Conservation (phyloP, 371 early-diverging fungal genomes). For the Batrachochytrium dendrobatidis region DNA sequence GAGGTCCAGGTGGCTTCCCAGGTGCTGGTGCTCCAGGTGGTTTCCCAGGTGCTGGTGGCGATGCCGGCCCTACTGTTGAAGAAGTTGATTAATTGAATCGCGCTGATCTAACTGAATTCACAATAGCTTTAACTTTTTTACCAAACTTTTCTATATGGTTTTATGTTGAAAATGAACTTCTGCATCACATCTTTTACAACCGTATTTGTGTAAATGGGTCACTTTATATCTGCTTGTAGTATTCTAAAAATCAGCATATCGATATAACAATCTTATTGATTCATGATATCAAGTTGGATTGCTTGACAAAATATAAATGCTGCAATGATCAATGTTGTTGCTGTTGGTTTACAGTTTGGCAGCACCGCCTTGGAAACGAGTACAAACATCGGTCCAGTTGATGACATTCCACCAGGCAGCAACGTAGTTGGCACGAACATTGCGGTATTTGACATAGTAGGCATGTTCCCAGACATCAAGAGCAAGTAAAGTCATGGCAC, state of each 20-base stretch:
- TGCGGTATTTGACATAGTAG: constrained; percentile 44
- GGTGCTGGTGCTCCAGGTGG: constrained; percentile 49
- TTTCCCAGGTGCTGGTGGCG: constrained; percentile 43
- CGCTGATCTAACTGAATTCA: too few species aligned
- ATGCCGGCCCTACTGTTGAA: constrained; percentile 70
- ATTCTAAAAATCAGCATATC: too few species aligned
- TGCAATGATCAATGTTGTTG: too few species aligned
- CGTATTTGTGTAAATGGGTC: too few species aligned
- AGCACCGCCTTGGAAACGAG: constrained; percentile 8
- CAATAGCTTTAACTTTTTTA: too few species aligned
- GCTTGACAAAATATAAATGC: too few species aligned
- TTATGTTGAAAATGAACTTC: too few species aligned
- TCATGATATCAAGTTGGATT: too few species aligned
- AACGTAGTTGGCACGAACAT: constrained; percentile 31
- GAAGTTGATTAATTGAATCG: constrained; percentile 60
- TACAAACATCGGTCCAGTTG: constrained; percentile 33
- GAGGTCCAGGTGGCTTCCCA: constrained; percentile 41
- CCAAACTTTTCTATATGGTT: too few species aligned
- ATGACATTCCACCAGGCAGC: constrained; percentile 42
- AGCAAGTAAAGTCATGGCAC: constrained; percentile 21
- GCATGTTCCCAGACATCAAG: constrained; percentile 56
- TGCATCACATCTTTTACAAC: too few species aligned
- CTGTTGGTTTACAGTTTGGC: constrained; percentile 2
- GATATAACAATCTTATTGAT: too few species aligned
- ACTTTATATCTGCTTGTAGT: too few species aligned